These are phyloP conservation scores for Trichoderma gamsii DNA, from an alignment of 495 filamentous ascomycete species.

Conservation along the genomic window DNA sequence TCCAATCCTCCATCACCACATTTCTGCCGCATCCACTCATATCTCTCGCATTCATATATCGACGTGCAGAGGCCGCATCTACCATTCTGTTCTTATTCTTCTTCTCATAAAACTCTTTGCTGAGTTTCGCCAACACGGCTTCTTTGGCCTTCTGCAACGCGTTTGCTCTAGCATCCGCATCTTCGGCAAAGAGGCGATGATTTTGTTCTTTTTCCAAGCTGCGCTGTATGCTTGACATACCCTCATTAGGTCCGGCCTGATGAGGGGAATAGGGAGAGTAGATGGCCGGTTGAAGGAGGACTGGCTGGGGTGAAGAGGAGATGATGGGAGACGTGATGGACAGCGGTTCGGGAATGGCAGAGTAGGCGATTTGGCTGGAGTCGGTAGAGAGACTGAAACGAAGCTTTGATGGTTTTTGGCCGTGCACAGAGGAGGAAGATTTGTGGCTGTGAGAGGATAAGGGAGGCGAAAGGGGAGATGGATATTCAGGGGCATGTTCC, in stretches of 20 bases:
- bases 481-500: slow-evolving; percentile 16
- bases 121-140: slow-evolving; percentile 40
- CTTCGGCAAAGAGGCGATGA: slow-evolving; percentile 32
- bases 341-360: slow-evolving; percentile 18
- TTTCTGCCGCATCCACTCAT: slow-evolving; percentile 26
- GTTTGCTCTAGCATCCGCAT: slow-evolving; percentile 35
- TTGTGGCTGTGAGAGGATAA: not conserved
- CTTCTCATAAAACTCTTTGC: slow-evolving; percentile 32
- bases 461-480: slow-evolving; percentile 18
- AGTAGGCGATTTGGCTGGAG: not conserved
- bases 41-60: slow-evolving; percentile 20
- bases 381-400: not conserved
- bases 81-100: slow-evolving; percentile 9
- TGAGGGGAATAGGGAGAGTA: slow-evolving; percentile 39
- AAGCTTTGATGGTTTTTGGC: not conserved
- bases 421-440: not conserved
- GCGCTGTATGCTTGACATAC: slow-evolving; percentile 39
- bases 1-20: slow-evolving; percentile 23
- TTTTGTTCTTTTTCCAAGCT: slow-evolving; percentile 34
- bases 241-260: slow-evolving; percentile 23
- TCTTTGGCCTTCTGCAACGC: slow-evolving; percentile 41
- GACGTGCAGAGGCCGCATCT: slow-evolving; percentile 19
- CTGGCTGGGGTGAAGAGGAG: slow-evolving; percentile 36
- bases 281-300: slow-evolving; percentile 38
- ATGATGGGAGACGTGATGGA: slow-evolving; percentile 44